Conservation (phyloP, 345 rosid genomes). For the Citrus inodora region DNA sequence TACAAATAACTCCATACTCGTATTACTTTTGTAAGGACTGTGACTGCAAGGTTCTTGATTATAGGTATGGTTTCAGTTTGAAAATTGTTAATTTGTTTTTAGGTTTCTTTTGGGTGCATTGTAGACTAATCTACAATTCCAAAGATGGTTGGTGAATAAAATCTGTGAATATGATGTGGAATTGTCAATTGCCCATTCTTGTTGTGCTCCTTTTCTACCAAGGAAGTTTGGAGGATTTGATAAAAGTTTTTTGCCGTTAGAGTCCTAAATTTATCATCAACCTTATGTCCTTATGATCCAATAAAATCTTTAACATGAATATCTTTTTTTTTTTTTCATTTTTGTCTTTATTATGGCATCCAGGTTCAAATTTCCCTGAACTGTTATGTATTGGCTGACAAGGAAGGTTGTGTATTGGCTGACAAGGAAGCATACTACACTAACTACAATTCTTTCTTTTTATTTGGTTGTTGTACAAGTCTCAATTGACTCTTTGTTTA, state of each 20-base stretch:
- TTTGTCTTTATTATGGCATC: not conserved
- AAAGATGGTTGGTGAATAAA: not conserved
- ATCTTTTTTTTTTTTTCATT: not conserved
- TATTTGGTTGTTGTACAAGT: not conserved
- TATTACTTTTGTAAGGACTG: conserved; percentile 95
- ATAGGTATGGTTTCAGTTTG: conserved; percentile 46
- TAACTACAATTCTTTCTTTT: not conserved
- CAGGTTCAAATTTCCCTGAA: not conserved
- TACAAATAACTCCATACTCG: conserved; percentile 82
- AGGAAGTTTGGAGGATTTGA: too few species aligned
- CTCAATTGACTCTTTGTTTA: not conserved
- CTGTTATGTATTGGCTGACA: not conserved
- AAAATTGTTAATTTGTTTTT: not conserved
- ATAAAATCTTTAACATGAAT: not conserved
- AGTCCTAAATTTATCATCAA: not conserved
- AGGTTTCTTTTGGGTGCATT: not conserved
- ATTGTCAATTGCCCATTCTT: not conserved
- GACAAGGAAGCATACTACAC: not conserved
- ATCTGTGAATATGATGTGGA: not conserved
- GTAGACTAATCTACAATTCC: not conserved
- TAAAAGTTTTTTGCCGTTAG: too few species aligned
- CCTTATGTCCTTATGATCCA: not conserved
- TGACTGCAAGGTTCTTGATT: conserved; percentile 85
- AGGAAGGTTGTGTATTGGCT: not conserved
- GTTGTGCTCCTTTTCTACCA: too few species aligned